Evolutionary conservation across 495 filamentous ascomycete species (phyloP).

Genomic region (Xylaria sp.): DNA sequence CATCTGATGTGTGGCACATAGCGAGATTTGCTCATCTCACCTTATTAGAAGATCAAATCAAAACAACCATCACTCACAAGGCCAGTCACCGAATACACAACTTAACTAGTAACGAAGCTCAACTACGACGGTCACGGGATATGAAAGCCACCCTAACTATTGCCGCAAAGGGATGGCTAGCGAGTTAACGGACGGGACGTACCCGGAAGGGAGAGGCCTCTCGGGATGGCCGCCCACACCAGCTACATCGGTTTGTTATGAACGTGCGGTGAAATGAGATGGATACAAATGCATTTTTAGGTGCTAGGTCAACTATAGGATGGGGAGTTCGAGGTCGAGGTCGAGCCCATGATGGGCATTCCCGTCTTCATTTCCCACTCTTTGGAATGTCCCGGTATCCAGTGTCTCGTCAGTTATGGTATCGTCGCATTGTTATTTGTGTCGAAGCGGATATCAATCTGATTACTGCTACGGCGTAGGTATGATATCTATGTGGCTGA

Average conservation of each 20-base stretch:
- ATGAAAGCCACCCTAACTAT: neutral
- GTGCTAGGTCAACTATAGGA: neutral
- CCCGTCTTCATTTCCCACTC: constrained; percentile 20
- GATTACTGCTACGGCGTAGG: constrained; percentile 11
- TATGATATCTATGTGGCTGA: constrained; percentile 27
- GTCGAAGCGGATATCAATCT: constrained; percentile 2
- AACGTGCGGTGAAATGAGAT: neutral
- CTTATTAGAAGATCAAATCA: constrained; percentile 35
- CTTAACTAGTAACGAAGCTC: neutral
- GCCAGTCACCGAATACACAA: neutral
- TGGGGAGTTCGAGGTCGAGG: neutral
- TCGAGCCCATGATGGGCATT: constrained; percentile 6
- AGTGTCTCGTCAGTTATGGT: neutral
- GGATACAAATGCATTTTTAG: neutral
- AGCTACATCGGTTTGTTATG: neutral
- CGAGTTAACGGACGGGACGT: too few species aligned
- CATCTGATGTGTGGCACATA: constrained; percentile 35
- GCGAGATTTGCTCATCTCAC: constrained; percentile 41
- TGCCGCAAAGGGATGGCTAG: constrained; percentile 1
- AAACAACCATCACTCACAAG: constrained; percentile 26
- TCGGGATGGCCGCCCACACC: neutral
- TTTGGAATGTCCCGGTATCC: constrained; percentile 14
- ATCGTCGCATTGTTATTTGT: constrained; percentile 8
- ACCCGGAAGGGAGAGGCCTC: neutral
- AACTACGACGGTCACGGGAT: neutral